Evolutionary conservation across 352 stramenopile species (phyloP).

Genomic region (Globisporangium orthogonon): DNA sequence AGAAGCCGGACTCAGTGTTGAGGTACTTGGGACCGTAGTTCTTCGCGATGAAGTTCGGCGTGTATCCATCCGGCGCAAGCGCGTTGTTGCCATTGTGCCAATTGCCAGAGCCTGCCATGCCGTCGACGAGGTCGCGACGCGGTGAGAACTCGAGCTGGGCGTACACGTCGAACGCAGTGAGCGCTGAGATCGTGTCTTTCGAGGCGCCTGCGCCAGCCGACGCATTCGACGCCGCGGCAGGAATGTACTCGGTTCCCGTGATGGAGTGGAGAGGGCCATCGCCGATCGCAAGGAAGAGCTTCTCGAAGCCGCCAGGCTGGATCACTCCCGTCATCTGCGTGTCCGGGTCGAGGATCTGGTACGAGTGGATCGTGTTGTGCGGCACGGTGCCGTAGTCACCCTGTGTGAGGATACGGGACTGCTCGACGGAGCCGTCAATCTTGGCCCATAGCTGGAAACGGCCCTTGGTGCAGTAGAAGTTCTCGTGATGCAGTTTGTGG

Average conservation of each 20-base stretch:
- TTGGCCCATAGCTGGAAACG: slow-evolving; percentile 47
- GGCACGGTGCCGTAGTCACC: slow-evolving; percentile 49
- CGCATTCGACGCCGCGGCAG: slow-evolving; percentile 22
- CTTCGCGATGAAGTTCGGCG: slow-evolving; percentile 48
- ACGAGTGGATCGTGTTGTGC: slow-evolving; percentile 54
- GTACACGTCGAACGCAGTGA: slow-evolving; percentile 44
- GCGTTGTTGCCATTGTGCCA: slow-evolving; percentile 48
- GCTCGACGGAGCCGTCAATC: slow-evolving; percentile 23
- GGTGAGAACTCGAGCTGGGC: slow-evolving; percentile 31
- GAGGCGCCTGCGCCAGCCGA: slow-evolving; percentile 25
- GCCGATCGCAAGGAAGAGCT: slow-evolving; percentile 42
- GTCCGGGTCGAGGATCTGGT: slow-evolving; percentile 47
- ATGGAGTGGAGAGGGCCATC: slow-evolving; percentile 34
- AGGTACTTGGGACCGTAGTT: slow-evolving; percentile 56
- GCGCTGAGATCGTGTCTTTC: slow-evolving; percentile 27
- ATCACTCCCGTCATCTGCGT: slow-evolving; percentile 54
- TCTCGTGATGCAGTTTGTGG: slow-evolving; percentile 54
- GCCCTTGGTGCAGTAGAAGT: slow-evolving; percentile 50
- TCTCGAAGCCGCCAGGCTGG: slow-evolving; percentile 43
- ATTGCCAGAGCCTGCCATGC: slow-evolving; percentile 31
- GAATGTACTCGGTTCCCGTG: slow-evolving; percentile 36
- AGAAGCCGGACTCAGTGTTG: slow-evolving; percentile 38
- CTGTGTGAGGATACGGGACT: slow-evolving; percentile 41
- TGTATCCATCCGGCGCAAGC: slow-evolving; percentile 30
- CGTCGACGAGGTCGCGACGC: slow-evolving; percentile 35